Evolutionary conservation across 768 basidiomycete genomes (phyloP), one percentile per base, ranked within the genome.

Genomic region (Cystofilobasidium capitatum): DNA sequence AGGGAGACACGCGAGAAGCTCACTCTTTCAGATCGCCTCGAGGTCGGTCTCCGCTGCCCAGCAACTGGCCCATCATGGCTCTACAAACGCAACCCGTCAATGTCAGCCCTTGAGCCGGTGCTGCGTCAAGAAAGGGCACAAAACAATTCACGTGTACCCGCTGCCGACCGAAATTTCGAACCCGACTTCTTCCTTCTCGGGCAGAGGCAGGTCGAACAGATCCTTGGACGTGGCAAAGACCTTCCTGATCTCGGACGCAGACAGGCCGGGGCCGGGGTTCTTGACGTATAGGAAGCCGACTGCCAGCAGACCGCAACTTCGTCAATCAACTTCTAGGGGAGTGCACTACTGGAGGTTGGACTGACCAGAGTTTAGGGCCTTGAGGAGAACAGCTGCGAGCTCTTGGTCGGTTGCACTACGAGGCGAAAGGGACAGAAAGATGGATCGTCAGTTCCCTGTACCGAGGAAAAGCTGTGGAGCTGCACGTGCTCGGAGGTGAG

Each of bases 21-120:
- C 35, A 59, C 61, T 62, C 61, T 29, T 62, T 62, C 6, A 62
- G 29, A 17, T 62, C 61, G 22, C 61, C 61, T 24, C 61, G 24
- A 1, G 45, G 24, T 10, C 61, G 29, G 14, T 39, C 61, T 1
- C 8, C 61, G 22, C 17, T 24, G 13, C 61, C 61, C 20, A 44
- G 35, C 6, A 26, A 12, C n/a, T 62, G 61, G 8, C 61, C 61
- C 61, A 62, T 62, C 61, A 62, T 62, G 26, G 61, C 39, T 0
- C 31, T 61, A 35, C 37, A 59, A 9, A 24, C 31, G 12, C 0
- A 12, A 59, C 6, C 31, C 1, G 1, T 17, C 1, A 37, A 9
- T 9, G 13, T 14, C n/a, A n/a, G n/a, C n/a, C n/a, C n/a, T n/a
- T n/a, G n/a, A n/a, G n/a, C n/a, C n/a, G 29, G 37, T 16, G 33